Base-by-base conservation (phyloP, 2,329 filamentous ascomycete genomes). In the Rutstroemia sp. region DNA sequence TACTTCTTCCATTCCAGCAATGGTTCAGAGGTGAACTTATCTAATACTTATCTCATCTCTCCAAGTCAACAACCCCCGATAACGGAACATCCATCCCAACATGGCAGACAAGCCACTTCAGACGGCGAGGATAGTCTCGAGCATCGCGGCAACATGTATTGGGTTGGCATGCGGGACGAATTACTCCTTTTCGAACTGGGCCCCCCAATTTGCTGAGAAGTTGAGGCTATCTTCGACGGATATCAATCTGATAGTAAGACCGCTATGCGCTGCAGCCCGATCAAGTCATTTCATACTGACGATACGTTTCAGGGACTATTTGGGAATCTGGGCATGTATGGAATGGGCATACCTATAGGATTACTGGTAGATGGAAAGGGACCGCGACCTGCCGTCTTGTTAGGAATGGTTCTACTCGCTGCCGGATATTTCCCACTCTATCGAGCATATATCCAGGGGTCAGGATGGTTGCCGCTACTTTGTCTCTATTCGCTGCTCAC, bases 181-280 rank as follows among this genome's bases (percentile, higher is more conserved):
- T 72, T 97, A 99, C 82, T 92, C 92, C 69, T 99, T 96, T 73
- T 96, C 91, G 55, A 92, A 92, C 73, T 99, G 94, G 92, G 91
- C 89, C 14, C 94, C 94, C 19, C 92, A 96, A 73, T 96, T 96
- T 69, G 91, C 92, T 50, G 86, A 95, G 67, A 85, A 82, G 64
- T 78, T 99, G 65, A 84, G 87, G 69, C 82, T 97, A 59, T 91
- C 91, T 14, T 87, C 94, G n/a, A 97, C 92, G 2, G 80, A 96
- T 71, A 91, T 84, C 72, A 97, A 99, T 72, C 73, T 97, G 63
- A 92, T 99, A 68, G 92, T 86, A 76, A 69, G 81, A 53, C 39
- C 58, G 10, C 14, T 23, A 52, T 38, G 51, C 25, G 41, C 47
- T 34, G 51, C 5, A 23, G 6, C 34, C 21, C 42, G 51, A 59